Percentiles rank a stretch among this genome's conserved stretches.
Evolutionary conservation across 495 filamentous ascomycete genomes (phyloP).

Genomic region (Aspergillus olivimuriae): DNA sequence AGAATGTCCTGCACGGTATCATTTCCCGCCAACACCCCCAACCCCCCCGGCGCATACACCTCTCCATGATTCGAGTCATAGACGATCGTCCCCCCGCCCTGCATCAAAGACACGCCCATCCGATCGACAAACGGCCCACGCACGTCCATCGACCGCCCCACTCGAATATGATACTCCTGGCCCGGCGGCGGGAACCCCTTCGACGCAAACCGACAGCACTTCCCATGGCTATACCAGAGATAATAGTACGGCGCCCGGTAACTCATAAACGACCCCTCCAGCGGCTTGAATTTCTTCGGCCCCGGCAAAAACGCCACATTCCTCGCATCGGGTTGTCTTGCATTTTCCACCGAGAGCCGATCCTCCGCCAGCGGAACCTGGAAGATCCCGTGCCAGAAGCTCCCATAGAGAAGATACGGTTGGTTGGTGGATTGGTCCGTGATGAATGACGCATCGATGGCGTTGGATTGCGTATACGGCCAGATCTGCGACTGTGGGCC

Average conservation of each 20-base stretch:
- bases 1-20: slow-evolving; percentile 32
- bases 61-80: slow-evolving; percentile 41
- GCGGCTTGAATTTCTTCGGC: slow-evolving; percentile 32
- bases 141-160: slow-evolving; percentile 31
- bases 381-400: slow-evolving; percentile 68
- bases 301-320: slow-evolving; percentile 34
- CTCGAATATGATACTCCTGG: slow-evolving; percentile 53
- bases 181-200: slow-evolving; percentile 43
- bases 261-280: slow-evolving; percentile 59
- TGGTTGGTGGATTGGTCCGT: slow-evolving; percentile 31
- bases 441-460: slow-evolving; percentile 65
- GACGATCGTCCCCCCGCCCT: slow-evolving; percentile 38
- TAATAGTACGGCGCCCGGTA: slow-evolving; percentile 57
- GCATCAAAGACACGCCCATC: slow-evolving; percentile 17
- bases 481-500: slow-evolving; percentile 35
- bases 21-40: slow-evolving; percentile 31
- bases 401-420: slow-evolving; percentile 60
- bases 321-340: slow-evolving; percentile 39
- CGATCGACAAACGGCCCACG: slow-evolving; percentile 40
- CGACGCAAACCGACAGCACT: slow-evolving; percentile 55
- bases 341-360: slow-evolving; percentile 31
- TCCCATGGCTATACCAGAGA: slow-evolving; percentile 61
- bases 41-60: slow-evolving; percentile 43
- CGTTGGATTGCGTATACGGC: slow-evolving; percentile 56
- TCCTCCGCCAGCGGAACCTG: slow-evolving; percentile 51